A percentile compares a stretch with the other conserved stretches of the same genome.
Evolutionary conservation across 306 rosid genomes (phyloP).

Genomic region (Glycyrrhiza uralensis): DNA sequence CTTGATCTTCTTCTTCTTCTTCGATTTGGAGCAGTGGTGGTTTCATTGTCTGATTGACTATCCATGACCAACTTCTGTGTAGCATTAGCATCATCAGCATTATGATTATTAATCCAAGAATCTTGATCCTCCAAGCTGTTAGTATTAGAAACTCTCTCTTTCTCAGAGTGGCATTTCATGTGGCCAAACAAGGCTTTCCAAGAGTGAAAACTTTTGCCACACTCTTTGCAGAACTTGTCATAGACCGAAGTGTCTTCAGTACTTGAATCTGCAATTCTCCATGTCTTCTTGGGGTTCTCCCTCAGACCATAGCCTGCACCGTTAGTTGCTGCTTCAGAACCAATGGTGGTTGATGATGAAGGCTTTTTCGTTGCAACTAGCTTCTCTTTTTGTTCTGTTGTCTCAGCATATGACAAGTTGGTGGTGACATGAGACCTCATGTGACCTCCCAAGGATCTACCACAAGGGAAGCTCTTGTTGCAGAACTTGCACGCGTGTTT

Average conservation of each 20-base stretch:
- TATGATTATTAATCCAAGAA: slow-evolving; percentile 51
- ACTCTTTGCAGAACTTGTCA: slow-evolving; percentile 77
- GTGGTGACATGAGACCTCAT: slow-evolving; percentile 82
- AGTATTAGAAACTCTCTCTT: slow-evolving; percentile 44
- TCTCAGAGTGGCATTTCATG: slow-evolving; percentile 83
- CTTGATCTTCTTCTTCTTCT: slow-evolving; percentile 53
- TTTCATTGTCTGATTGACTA: slow-evolving; percentile 71
- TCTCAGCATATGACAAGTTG: slow-evolving; percentile 36
- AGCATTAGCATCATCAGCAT: not conserved
- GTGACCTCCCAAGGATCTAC: slow-evolving; percentile 94
- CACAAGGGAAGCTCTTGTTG: slow-evolving; percentile 72
- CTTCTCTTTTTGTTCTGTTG: slow-evolving; percentile 45
- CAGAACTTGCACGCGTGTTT: slow-evolving; percentile 84
- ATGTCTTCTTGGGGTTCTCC: slow-evolving; percentile 77
- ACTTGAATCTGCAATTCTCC: slow-evolving; percentile 52
- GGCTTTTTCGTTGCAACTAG: slow-evolving; percentile 22
- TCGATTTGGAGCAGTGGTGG: slow-evolving; percentile 43
- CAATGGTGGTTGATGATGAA: slow-evolving; percentile 31
- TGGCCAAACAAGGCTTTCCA: slow-evolving; percentile 92
- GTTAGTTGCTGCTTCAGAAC: slow-evolving; percentile 35
- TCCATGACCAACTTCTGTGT: slow-evolving; percentile 44
- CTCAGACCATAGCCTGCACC: slow-evolving; percentile 69
- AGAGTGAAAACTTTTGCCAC: slow-evolving; percentile 70
- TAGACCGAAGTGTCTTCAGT: slow-evolving; percentile 39
- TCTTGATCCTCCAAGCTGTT: slow-evolving; percentile 56